Conservation (phyloP, 768 basidiomycete genomes). For the Lactarius indigo region DNA sequence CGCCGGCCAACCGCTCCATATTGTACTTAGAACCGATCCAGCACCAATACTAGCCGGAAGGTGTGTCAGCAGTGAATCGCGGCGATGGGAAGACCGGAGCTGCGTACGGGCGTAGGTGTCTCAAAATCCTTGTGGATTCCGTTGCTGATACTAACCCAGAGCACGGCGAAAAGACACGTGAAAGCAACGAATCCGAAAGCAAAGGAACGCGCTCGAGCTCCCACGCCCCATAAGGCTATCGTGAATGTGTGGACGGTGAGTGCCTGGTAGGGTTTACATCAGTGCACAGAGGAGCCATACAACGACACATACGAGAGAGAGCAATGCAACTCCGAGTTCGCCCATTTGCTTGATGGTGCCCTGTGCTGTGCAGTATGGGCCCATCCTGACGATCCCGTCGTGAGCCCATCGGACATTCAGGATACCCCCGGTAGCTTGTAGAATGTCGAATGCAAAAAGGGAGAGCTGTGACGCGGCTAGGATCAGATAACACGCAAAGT, state of each 20-base stretch:
- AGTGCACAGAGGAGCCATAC: background rate
- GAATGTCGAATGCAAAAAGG: slow-evolving; percentile 32
- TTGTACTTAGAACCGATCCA: slow-evolving; percentile 38
- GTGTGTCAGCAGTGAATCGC: slow-evolving; percentile 5
- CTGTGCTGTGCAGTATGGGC: slow-evolving; percentile 38
- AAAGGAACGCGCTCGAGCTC: slow-evolving; percentile 31
- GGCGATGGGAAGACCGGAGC: background rate
- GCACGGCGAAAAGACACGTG: slow-evolving; percentile 21
- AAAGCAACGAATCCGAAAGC: slow-evolving; percentile 17
- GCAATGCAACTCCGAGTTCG: slow-evolving; percentile 40
- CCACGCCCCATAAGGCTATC: slow-evolving; percentile 35
- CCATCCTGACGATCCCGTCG: slow-evolving; percentile 33
- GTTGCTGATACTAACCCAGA: slow-evolving; percentile 38
- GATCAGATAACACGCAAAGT: background rate
- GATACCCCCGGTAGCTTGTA: slow-evolving; percentile 38
- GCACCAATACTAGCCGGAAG: slow-evolving; percentile 37
- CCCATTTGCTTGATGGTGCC: slow-evolving; percentile 41
- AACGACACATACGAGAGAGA: slow-evolving; percentile 36
- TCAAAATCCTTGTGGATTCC: slow-evolving; percentile 26
- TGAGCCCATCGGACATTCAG: slow-evolving; percentile 38
- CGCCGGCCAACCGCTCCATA: slow-evolving; percentile 37
- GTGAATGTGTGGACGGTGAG: slow-evolving; percentile 41
- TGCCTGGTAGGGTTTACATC: slow-evolving; percentile 30
- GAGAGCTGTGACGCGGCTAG: slow-evolving; percentile 23
- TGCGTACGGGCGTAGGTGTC: slow-evolving; percentile 35